Evolutionary conservation across 73 alveolate species (phyloP), one percentile per base, ranked within the genome.

Genomic region (Tetrahymena elliotti): DNA sequence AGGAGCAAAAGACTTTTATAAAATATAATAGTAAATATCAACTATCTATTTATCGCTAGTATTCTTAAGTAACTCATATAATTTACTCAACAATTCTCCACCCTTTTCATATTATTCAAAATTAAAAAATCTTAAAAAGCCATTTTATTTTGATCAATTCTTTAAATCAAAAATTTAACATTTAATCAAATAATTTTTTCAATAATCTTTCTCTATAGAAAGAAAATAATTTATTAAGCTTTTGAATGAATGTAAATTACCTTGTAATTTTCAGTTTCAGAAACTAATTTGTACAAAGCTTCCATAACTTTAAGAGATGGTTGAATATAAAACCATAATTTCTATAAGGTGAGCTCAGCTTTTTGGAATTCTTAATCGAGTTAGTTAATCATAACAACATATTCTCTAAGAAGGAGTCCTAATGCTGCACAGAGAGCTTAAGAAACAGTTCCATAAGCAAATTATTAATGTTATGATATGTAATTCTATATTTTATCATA

Each of bases 401-500:
- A 98, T 97, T 98, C 99, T 95, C 98, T 96, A 96, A 98, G 94
- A 52, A 98, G 96, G 83, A 96, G 97, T 83, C 97, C 98, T 41
- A 98, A 95, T 33, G 99, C 99, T 52, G 98, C 98, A 83, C 99
- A 98, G 38, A 98, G 97, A 5, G 99, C 99, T 93, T 98, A 98
- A 6, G 98, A 97, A 33, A 98, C 98, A 82, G 97, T 95, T 0
- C 99, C 99, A 88, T 96, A 96, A 93, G 98, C 99, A 93, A 98
- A 98, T 52, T 98, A 95, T 18, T 97, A 94, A 52, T 98, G 99
- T 93, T 96, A 93, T 53, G 96, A 96, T 52, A 98, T 96, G 95
- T 97, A 98, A 94, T 98, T 96, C 52, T 97, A 95, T 33, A 98
- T 97, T 39, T 97, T 95, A 94, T 98, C 98, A 96, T 98, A 98